Evolutionary conservation across 371 early-diverging fungal genomes (phyloP).

Genomic region (Mortierella polycephala): DNA sequence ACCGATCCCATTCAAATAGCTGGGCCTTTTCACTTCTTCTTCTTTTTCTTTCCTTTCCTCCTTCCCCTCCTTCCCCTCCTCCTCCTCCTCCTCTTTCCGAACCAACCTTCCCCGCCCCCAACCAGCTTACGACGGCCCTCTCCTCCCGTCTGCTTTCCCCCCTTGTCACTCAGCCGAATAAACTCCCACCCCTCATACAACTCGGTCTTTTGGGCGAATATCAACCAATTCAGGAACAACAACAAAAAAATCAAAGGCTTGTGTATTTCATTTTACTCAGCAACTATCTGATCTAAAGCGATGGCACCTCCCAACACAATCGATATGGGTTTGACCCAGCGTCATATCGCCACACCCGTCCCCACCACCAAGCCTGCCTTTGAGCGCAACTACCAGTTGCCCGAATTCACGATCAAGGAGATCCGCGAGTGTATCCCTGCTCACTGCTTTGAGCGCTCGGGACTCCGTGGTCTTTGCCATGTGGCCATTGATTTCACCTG

Average conservation of each 20-base stretch:
- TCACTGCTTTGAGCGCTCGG: constrained; percentile 86
- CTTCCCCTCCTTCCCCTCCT: constrained; percentile 7
- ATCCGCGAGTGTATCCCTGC: constrained; percentile 87
- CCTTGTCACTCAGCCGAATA: neutral
- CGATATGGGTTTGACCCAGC: constrained; percentile 50
- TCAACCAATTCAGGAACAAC: constrained; percentile 14
- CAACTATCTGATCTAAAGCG: neutral
- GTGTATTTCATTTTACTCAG: neutral
- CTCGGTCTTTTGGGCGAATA: neutral
- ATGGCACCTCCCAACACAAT: constrained; percentile 56
- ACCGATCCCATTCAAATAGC: constrained; percentile 9
- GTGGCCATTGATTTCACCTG: constrained; percentile 75
- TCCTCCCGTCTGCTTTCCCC: neutral
- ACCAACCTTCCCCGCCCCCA: neutral
- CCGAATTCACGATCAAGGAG: constrained; percentile 87
- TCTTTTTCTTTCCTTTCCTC: constrained; percentile 5
- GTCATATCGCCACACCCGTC: constrained; percentile 17
- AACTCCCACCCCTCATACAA: neutral
- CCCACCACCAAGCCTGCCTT: constrained; percentile 20
- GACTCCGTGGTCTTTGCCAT: constrained; percentile 76
- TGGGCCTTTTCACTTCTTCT: neutral
- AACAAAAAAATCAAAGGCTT: constrained; percentile 7
- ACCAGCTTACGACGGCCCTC: too few relatives aligned
- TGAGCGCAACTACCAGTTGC: constrained; percentile 69
- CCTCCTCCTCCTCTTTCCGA: constrained; percentile 1